Base-by-base conservation (phyloP, 106 monocot genomes). In the Dendrobium officinale region DNA sequence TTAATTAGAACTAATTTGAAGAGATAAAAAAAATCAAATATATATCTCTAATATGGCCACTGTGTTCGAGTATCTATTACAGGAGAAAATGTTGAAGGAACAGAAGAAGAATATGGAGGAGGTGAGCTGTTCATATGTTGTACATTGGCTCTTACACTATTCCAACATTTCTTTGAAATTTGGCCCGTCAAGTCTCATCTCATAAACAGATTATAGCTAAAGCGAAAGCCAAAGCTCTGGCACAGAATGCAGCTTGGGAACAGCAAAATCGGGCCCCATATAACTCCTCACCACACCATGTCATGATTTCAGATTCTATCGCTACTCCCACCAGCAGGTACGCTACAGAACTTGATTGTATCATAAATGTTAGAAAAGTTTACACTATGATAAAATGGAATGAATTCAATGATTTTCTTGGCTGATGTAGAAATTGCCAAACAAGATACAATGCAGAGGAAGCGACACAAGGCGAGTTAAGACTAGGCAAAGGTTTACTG, bases 41-140 rank as follows among this genome's bases (percentile, higher is more conserved):
- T 45, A 6, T 45, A 7, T 45, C 45, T 45, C 45, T 45, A 45
- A 45, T 45, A 6, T 45, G 45, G 6, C 9, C 45, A 7, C 45
- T 45, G n/a, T 5, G 18, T 13, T 66, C 27, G 67, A 67, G 19
- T 48, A 79, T 26, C 55, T 48, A 9, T 27, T 6, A 31, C 88
- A 89, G 91, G 88, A 88, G 77, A 91, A 67, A 80, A 33, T 78
- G 26, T 77, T 86, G 55, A 82, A 73, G 73, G 87, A 88, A 6
- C 81, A 85, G 47, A 91, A 87, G 26, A 91, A 83, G 33, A 79
- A 73, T 27, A 72, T 91, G 55, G 85, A 89, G 67, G 80, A 81
- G 84, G 87, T 89, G 79, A 72, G 84, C 18, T 48, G 2, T 10
- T 8, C 24, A 68, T 68, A 68, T 68, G 67, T 27, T 27, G 8